Conservation (phyloP, 441 rosid genomes). For the Adansonia grandidieri region DNA sequence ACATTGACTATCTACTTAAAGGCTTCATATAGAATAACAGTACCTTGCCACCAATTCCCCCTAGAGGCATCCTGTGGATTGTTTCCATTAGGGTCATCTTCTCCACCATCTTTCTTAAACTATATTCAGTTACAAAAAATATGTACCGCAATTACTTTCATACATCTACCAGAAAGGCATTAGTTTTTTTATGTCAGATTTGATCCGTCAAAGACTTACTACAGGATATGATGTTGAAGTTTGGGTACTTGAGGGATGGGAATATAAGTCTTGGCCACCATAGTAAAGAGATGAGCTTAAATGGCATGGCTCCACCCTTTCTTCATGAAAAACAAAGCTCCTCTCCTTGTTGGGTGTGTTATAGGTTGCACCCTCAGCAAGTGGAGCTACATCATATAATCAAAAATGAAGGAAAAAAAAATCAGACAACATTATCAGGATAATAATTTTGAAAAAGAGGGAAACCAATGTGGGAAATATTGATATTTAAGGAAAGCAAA, state of each 20-base stretch:
- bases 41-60: constrained; percentile 98
- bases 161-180: not conserved
- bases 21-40: not conserved
- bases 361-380: constrained; percentile 37
- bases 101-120: constrained; percentile 63
- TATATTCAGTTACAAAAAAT: constrained; percentile 40
- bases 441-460: not conserved
- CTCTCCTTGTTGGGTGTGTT: constrained; percentile 40
- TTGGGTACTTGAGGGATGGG: constrained; percentile 44
- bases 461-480: no score
- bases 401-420: not conserved
- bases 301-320: constrained; percentile 62
- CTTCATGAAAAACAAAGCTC: constrained; percentile 45
- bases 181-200: constrained; percentile 16
- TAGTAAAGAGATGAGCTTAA: constrained; percentile 86
- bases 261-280: constrained; percentile 80
- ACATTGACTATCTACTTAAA: constrained; percentile 11
- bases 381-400: constrained; percentile 31
- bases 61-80: constrained; percentile 68
- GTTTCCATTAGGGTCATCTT: constrained; percentile 59
- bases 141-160: constrained; percentile 15
- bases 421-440: constrained; percentile 19
- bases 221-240: constrained; percentile 44
- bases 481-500: no score
- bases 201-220: constrained; percentile 46